Evolutionary conservation across 75 land plant species (phyloP).

Genomic region (Ceratopteris richardii): DNA sequence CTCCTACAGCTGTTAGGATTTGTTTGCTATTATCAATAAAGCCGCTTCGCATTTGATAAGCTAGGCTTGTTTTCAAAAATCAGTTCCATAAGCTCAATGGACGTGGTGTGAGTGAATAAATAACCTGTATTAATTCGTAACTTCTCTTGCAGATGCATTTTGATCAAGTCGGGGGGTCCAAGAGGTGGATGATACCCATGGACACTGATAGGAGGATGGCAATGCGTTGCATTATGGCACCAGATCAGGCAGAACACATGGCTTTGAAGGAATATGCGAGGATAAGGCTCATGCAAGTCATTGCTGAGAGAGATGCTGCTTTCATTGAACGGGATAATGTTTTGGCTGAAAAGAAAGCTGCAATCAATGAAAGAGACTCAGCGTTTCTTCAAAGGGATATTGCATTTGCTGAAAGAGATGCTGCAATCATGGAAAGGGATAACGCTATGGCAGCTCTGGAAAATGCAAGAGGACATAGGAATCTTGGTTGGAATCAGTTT

Average conservation of each 20-base stretch:
- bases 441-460: conserved; percentile 28
- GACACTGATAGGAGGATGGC: conserved; percentile 15
- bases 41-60: too few species aligned
- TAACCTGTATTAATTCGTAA: too few species aligned
- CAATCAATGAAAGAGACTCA: conserved; percentile 27
- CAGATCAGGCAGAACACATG: conserved; percentile 8
- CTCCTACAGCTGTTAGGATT: too few species aligned
- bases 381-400: conserved; percentile 29
- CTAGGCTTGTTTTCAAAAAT: too few species aligned
- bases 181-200: conserved; percentile 6
- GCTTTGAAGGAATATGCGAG: conserved; percentile 12
- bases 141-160: too few species aligned
- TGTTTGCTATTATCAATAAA: too few species aligned
- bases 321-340: conserved; percentile 29
- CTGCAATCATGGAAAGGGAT: conserved; percentile 27
- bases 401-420: conserved; percentile 33
- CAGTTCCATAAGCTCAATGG: too few species aligned
- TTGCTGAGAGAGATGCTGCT: conserved; percentile 34
- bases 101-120: too few species aligned
- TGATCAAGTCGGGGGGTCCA: too few species aligned
- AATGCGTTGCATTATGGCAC: conserved; percentile 2
- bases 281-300: conserved; percentile 15
- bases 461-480: conserved; percentile 10
- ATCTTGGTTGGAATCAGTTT: conserved; percentile 11
- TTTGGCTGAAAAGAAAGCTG: conserved; percentile 25